A percentile compares a stretch with the other conserved stretches of the same genome.
Conservation (phyloP, 2,329 filamentous ascomycete genomes). For the Cadophora sp. region DNA sequence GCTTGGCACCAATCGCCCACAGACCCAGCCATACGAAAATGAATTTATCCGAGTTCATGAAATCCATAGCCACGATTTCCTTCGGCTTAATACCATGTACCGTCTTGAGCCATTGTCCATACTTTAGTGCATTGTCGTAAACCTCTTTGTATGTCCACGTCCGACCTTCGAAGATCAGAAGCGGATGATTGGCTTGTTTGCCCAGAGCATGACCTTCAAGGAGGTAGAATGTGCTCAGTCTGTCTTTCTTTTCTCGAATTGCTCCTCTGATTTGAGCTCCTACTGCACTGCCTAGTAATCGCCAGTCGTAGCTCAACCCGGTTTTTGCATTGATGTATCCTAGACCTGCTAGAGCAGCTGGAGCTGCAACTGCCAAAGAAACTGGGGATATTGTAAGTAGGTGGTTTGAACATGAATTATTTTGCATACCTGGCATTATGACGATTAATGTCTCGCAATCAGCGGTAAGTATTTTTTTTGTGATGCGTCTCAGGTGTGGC, state of each 20-base stretch:
- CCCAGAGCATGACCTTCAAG: slow-evolving; percentile 71
- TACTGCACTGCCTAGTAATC: slow-evolving; percentile 61
- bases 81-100: slow-evolving; percentile 67
- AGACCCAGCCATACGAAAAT: slow-evolving; percentile 76
- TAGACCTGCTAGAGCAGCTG: slow-evolving; percentile 69
- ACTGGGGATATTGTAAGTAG: slow-evolving; percentile 43
- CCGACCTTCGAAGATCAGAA: slow-evolving; percentile 72
- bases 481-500: not conserved
- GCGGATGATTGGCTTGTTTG: slow-evolving; percentile 58
- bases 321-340: slow-evolving; percentile 81
- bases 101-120: slow-evolving; percentile 77
- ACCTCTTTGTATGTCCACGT: slow-evolving; percentile 77
- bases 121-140: slow-evolving; percentile 74
- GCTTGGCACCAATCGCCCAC: slow-evolving; percentile 83
- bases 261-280: slow-evolving; percentile 52
- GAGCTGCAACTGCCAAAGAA: slow-evolving; percentile 60
- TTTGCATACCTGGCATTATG: slow-evolving; percentile 38
- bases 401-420: not conserved
- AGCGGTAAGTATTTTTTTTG: not conserved
- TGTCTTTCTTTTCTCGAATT: slow-evolving; percentile 61
- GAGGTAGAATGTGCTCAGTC: slow-evolving; percentile 75
- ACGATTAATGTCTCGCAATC: not conserved
- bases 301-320: slow-evolving; percentile 69
- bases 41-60: slow-evolving; percentile 81
- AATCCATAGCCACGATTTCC: slow-evolving; percentile 82